Base-by-base conservation (phyloP, 345 rosid genomes). In the Lepidium sativum region DNA sequence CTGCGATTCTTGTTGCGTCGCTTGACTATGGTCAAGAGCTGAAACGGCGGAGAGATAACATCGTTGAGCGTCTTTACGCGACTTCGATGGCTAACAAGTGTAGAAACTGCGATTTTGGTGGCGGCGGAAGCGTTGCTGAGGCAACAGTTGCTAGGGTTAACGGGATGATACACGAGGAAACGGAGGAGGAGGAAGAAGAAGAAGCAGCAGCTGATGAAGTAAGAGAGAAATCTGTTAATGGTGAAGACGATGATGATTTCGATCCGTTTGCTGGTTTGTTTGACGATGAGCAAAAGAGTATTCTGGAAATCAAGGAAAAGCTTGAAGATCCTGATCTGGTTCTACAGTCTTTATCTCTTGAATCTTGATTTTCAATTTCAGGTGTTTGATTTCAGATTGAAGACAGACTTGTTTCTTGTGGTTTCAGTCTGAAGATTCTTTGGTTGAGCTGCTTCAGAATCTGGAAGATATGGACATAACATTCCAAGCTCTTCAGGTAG, bases 281-380 rank as follows among this genome's bases (percentile, higher is more conserved):
- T 67, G 99, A 95, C 67, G 99, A 95, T 76, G 97, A 95, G 42
- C 92, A 84, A 66, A 95, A 77, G 83, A 84, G 61, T 67, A 72
- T 95, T 79, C 67, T 86, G 13, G 96, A 88, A 52, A 95, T 95
- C 73, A 95, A 85, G 68, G 84, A 84, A 70, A 85, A 64, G 12
- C 92, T 95, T 52, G 99, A 95, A 80, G 86, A 85, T 74, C 91
- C 86, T 69, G 81, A 86, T 75, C 96, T 88, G 99, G 99, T 94
- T 51, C n/a, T 45, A 13, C 3, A 43, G 11, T 52, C 15, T 3
- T 21, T 27, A 11, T 27, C 27, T 20, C 15, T 17, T 37, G 12
- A 41, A 32, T 42, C 43, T 43, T 6, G n/a, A 2, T 31, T 35
- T 18, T 17, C 10, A 5, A 2, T 11, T 18, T 44, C 7, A 13